Evolutionary conservation across 352 stramenopile genomes (phyloP).

Genomic region (Peronosclerospora sorghi): DNA sequence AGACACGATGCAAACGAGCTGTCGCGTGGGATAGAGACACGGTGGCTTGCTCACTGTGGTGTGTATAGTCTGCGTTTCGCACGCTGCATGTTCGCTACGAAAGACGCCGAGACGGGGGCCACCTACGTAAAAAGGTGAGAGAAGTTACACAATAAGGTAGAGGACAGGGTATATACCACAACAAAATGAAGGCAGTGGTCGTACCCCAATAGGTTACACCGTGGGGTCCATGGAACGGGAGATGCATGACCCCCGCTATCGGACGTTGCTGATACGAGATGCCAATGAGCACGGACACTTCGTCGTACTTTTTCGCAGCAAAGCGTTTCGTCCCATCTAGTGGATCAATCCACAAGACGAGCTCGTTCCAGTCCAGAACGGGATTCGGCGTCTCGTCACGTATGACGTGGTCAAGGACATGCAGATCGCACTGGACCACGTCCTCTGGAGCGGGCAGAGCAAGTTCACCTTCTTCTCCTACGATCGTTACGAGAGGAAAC

Average conservation of each 20-base stretch:
- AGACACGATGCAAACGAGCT: slow-evolving; percentile 44
- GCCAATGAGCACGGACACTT: slow-evolving; percentile 70
- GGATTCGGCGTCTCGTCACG: slow-evolving; percentile 17
- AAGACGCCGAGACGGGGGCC: slow-evolving; percentile 44
- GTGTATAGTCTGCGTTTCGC: slow-evolving; percentile 16
- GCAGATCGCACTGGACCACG: slow-evolving; percentile 33
- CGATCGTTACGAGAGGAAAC: slow-evolving; percentile 32
- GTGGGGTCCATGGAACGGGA: slow-evolving; percentile 43
- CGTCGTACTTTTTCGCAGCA: slow-evolving; percentile 52
- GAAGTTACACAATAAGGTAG: too few relatives aligned
- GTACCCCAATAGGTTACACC: slow-evolving; percentile 64
- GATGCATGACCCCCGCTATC: slow-evolving; percentile 57
- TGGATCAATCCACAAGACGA: slow-evolving; percentile 75
- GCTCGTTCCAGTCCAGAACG: slow-evolving; percentile 24
- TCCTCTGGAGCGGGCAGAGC: slow-evolving; percentile 33
- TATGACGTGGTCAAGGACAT: slow-evolving; percentile 10
- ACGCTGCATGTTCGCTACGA: slow-evolving; percentile 23
- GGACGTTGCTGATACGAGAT: slow-evolving; percentile 55
- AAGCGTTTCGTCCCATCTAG: slow-evolving; percentile 76
- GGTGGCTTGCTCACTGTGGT: slow-evolving; percentile 11
- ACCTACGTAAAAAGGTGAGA: slow-evolving; percentile 19
- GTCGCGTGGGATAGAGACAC: slow-evolving; percentile 24
- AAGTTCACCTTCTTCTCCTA: slow-evolving; percentile 61
- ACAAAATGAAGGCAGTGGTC: too few relatives aligned
- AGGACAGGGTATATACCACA: too few relatives aligned